phyloP scores from a whole-genome alignment of 2,329 filamentous ascomycete genomes.

The Trichoderma afroharzianum region DNA sequence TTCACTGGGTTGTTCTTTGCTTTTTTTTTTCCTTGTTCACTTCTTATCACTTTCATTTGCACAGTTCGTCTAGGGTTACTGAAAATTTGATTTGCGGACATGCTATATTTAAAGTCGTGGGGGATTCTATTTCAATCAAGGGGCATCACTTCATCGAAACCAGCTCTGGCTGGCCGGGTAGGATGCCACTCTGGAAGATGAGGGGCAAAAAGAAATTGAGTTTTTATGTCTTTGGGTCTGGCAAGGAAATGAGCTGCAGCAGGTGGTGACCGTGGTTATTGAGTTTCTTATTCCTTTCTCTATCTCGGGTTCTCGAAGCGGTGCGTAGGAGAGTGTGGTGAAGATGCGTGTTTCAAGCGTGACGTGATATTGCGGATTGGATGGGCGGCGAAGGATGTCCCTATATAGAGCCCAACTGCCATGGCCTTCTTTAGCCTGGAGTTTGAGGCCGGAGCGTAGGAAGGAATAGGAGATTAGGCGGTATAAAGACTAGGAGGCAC shows the following conservation, averaged over 20 bases:
- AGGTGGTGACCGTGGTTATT: slow-evolving; percentile 8
- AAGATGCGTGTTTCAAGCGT: slow-evolving; percentile 1
- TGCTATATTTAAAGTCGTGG: background rate
- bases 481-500: background rate
- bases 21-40: background rate
- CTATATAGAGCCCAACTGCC: background rate
- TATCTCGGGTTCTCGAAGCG: background rate
- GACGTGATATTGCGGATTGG: background rate
- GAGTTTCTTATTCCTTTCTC: background rate
- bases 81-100: slow-evolving; percentile 12
- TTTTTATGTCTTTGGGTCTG: background rate
- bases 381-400: background rate
- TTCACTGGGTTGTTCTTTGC: background rate
- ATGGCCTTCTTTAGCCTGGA: background rate
- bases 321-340: slow-evolving; percentile 1
- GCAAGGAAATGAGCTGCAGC: slow-evolving; percentile 4
- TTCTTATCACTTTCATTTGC: slow-evolving; percentile 5
- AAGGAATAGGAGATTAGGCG: background rate
- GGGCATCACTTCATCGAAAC: background rate
- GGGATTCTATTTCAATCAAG: background rate
- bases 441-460: background rate
- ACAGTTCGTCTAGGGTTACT: slow-evolving; percentile 13
- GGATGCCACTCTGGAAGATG: slow-evolving; percentile 1
- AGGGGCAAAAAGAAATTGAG: background rate
- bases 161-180: background rate